Base-by-base conservation (phyloP, 331 rosid genomes). In the Acacia concinna region DNA sequence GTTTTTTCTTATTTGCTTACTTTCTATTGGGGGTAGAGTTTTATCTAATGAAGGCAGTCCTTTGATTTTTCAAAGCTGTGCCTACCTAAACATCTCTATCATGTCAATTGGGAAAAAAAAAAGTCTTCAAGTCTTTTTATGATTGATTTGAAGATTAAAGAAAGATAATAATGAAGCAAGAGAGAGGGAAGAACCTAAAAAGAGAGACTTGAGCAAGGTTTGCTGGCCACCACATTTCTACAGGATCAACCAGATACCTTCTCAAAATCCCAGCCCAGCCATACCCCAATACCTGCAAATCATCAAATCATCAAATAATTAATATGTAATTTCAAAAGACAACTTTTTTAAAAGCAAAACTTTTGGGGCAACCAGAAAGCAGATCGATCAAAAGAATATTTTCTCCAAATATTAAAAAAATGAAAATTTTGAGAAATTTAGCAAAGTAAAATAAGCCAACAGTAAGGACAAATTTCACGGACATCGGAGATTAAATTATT, bases 201-300 rank as follows among this genome's bases (percentile, higher is more conserved):
- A 96, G 93, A 74, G 99, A 96, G 52, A 96, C 99, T 87, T 96
- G 99, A 78, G 99, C 99, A 77, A 96, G 85, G 86, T 96, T 93
- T 85, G 99, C 47, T 40, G 99, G 99, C 99, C 99, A 96, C 99
- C 98, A 96, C 99, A 91, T 96, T 64, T 96, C 98, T 87, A 91
- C 97, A 0, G 99, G 99, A 69, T 96, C 99, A 69, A 96, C 98
- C 86, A 93, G 82, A 78, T 93, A 93, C 87, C 93, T 89, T 83
- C 99, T 90, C 17, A 96, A 88, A 82, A 96, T 88, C 71, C 99
- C 99, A 81, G 99, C 99, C 99, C 99, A 96, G 79, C 99, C 99
- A 89, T 96, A 96, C 21, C 99, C 99, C 72, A 96, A 32, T n/a
- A 96, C 47, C 99, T 95, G 92, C 88, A 80, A 47, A 60, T 54